A percentile compares a stretch with the other conserved stretches of the same genome.
These are phyloP conservation scores for Moelleriella libera DNA, from an alignment of 2,329 filamentous ascomycete species.

Conservation along the genomic window DNA sequence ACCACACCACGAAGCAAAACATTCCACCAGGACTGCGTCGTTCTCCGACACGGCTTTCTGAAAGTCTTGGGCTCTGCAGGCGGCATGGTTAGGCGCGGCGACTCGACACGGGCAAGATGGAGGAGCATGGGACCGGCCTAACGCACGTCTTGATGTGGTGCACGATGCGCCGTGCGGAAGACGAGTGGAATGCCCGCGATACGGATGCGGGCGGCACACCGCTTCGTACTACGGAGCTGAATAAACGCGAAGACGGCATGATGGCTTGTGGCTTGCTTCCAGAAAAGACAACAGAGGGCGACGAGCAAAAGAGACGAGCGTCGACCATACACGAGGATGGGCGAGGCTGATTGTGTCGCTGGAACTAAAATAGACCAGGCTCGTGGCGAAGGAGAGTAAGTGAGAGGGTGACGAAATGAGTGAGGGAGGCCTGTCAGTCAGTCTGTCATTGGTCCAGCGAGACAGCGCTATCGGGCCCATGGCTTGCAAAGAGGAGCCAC, in stretches of 20 bases:
- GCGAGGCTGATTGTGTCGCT: no score
- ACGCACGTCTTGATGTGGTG: slow-evolving; percentile 25
- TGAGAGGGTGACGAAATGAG: no score
- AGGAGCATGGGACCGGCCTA: background rate
- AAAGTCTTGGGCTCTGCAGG: slow-evolving; percentile 43
- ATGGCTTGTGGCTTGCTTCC: background rate
- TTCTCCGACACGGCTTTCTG: slow-evolving; percentile 32
- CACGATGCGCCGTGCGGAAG: slow-evolving; percentile 28
- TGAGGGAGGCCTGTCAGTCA: no score
- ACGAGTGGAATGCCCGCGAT: slow-evolving; percentile 18
- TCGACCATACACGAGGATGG: no score
- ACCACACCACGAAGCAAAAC: slow-evolving; percentile 82
- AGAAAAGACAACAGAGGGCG: no score
- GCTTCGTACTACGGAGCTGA: no score
- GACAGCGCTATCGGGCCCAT: no score
- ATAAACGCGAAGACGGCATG: background rate
- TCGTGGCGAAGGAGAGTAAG: no score
- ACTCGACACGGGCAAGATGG: background rate
- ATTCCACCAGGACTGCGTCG: slow-evolving; percentile 65
- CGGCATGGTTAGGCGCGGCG: background rate
- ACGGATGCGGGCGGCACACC: background rate
- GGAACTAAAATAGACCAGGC: no score
- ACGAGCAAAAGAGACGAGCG: no score
- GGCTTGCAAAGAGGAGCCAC: no score
- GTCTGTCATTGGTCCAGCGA: no score